These are phyloP conservation scores for Cercospora zeae-maydis DNA, from an alignment of 2,329 filamentous ascomycete genomes.

Conservation along the genomic window DNA sequence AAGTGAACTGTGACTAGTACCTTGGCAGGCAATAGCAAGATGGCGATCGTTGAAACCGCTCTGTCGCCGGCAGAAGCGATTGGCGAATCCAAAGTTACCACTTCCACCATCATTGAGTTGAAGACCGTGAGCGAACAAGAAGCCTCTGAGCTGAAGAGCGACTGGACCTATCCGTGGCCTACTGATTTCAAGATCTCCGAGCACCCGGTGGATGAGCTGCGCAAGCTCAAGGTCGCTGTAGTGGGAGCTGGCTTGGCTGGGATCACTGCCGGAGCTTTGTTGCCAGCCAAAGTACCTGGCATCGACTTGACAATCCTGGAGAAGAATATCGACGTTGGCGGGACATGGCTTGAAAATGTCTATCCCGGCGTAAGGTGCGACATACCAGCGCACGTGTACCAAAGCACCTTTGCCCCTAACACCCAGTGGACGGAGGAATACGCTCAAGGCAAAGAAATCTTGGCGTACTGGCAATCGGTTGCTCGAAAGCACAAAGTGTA, in stretches of 20 bases:
- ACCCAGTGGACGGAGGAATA: constrained; percentile 67
- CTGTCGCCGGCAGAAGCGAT: not conserved
- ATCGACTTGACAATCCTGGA: constrained; percentile 65
- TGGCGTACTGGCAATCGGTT: constrained; percentile 61
- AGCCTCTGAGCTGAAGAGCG: constrained; percentile 4
- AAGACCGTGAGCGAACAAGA: constrained; percentile 2
- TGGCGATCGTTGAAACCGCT: constrained; percentile 15
- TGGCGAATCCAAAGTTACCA: not conserved
- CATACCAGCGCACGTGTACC: constrained; percentile 67
- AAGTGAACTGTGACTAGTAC: not conserved
- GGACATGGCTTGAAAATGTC: constrained; percentile 44
- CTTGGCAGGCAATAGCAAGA: not conserved
- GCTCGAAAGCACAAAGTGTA: constrained; percentile 64
- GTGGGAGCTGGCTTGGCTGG: constrained; percentile 64
- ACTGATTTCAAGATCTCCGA: constrained; percentile 32
- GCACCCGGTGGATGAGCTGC: constrained; percentile 30
- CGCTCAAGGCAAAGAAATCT: constrained; percentile 63
- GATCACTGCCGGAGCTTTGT: constrained; percentile 60
- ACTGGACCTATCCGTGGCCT: constrained; percentile 23
- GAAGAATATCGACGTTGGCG: constrained; percentile 62
- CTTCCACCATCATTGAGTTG: constrained; percentile 14
- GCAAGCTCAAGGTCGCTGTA: constrained; percentile 47
- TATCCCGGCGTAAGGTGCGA: constrained; percentile 52
- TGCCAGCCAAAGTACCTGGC: constrained; percentile 66
- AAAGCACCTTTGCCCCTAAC: constrained; percentile 65